Conservation (phyloP, 805 yeast species). For the Priceomyces fermenticarens region DNA sequence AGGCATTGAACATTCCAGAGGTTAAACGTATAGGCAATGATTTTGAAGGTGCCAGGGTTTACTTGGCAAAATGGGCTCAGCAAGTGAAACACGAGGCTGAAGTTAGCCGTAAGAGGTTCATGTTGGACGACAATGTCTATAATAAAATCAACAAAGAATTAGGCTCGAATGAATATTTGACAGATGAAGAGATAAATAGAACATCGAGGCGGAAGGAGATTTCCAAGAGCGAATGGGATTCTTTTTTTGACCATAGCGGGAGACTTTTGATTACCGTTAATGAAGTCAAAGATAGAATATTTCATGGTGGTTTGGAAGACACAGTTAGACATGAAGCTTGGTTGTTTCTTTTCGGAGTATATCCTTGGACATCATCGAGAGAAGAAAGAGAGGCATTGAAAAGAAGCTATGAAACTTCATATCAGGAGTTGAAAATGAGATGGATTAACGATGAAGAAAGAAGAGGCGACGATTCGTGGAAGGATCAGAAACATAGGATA, state of each 20-base stretch:
- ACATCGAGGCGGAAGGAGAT: slow-evolving; percentile 69
- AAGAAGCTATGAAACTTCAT: slow-evolving; percentile 56
- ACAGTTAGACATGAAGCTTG: slow-evolving; percentile 71
- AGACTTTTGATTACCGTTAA: slow-evolving; percentile 65
- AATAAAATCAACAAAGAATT: slow-evolving; percentile 56
- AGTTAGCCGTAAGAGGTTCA: slow-evolving; percentile 48
- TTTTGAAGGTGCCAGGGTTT: slow-evolving; percentile 88
- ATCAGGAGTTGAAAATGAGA: slow-evolving; percentile 61
- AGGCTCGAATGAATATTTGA: slow-evolving; percentile 55
- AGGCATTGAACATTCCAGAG: slow-evolving; percentile 70
- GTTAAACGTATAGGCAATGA: slow-evolving; percentile 81
- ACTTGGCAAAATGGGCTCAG: slow-evolving; percentile 94
- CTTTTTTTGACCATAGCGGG: slow-evolving; percentile 79
- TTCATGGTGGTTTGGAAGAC: slow-evolving; percentile 81
- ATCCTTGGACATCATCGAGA: slow-evolving; percentile 80
- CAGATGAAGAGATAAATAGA: slow-evolving; percentile 56
- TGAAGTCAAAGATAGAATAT: slow-evolving; percentile 79
- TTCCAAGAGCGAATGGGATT: slow-evolving; percentile 74
- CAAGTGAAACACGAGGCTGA: slow-evolving; percentile 90
- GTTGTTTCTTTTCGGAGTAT: slow-evolving; percentile 79
- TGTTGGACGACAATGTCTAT: slow-evolving; percentile 59
- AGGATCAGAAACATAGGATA: slow-evolving; percentile 84
- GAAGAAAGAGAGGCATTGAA: slow-evolving; percentile 63
- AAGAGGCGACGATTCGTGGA: slow-evolving; percentile 64
- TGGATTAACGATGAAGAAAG: slow-evolving; percentile 61